A percentile compares a stretch with the other conserved stretches of the same genome.
phyloP scores from a whole-genome alignment of 2,329 filamentous ascomycete species.

The Colletotrichum endophyticum region DNA sequence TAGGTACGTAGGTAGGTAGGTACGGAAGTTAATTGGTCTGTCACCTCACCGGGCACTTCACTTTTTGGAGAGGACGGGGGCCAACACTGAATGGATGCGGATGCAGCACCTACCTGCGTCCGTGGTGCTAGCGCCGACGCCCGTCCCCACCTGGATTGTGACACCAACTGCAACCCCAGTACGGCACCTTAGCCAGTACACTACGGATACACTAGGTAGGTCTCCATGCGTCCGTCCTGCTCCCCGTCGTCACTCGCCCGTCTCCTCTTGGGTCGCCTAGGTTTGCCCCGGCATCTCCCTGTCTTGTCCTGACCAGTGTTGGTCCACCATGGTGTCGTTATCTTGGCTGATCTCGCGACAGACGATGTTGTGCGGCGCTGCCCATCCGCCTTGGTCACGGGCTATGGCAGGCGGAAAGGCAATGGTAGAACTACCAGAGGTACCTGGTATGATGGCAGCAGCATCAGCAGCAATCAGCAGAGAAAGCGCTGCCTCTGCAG shows the following conservation, averaged over 20 bases:
- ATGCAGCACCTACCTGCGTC: neutral
- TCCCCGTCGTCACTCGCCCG: neutral
- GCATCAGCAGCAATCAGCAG: neutral
- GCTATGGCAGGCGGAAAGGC: neutral
- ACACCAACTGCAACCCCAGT: neutral
- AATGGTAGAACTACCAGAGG: neutral
- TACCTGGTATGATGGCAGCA: neutral
- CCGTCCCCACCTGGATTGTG: neutral
- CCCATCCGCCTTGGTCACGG: neutral
- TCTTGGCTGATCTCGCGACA: neutral
- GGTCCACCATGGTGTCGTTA: neutral
- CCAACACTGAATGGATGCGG: neutral
- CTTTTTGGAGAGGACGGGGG: neutral
- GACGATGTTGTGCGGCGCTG: neutral
- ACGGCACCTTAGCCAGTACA: neutral
- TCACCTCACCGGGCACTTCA: neutral
- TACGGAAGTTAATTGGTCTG: neutral
- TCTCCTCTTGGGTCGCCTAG: neutral
- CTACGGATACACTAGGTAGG: neutral
- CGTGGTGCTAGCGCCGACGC: neutral
- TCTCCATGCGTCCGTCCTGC: neutral
- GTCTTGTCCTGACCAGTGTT: neutral
- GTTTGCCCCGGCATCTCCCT: neutral
- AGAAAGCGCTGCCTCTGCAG: neutral
- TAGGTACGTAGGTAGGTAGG: neutral